Base-by-base conservation (phyloP, 208 protist genomes). In the Phytomonas francai region DNA sequence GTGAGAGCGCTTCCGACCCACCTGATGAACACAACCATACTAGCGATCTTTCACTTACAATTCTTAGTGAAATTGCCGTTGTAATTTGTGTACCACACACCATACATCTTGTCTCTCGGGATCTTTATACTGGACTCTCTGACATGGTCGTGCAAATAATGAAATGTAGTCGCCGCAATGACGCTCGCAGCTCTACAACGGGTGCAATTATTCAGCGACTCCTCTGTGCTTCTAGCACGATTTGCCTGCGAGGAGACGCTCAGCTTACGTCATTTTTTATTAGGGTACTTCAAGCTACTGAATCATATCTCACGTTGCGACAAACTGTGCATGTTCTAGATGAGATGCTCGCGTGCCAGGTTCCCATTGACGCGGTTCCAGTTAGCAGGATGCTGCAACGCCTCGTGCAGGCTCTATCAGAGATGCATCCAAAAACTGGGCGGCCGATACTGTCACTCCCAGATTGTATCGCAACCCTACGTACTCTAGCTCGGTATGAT, bases 1-100 rank as follows among this genome's bases (percentile, higher is more conserved):
- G 7, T 19, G 30, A 64, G 19, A 27, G 28, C 70, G 30, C 3
- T 63, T 19, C 45, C 67, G 51, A 25, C 57, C 29, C 57, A 71
- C 42, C 58, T 8, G 33, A 30, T 31, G n/a, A 12, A n/a, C 22
- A 54, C 66, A 29, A 63, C 61, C n/a, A 72, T 58, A 28, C 25
- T 49, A 45, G 34, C 65, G 63, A 63, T 59, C 63, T 89, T 60
- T 64, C 79, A 36, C 83, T 89, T 27, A 78, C 72, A 0, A 75
- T 78, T 34, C 61, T 94, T 58, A 77, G 76, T 19, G 88, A 94
- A 59, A 77, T 92, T 14, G 82, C 84, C 7, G 78, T 83, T 12
- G 84, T 94, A 22, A 90, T 89, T 81, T 91, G 82, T 45, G 72
- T 78, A 16, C 71, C 71, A 16, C 72, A 78, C 19, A 89, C 84